These are phyloP conservation scores for Penicillium sp. DNA, from an alignment of 2,329 filamentous ascomycete species.

Conservation along the genomic window DNA sequence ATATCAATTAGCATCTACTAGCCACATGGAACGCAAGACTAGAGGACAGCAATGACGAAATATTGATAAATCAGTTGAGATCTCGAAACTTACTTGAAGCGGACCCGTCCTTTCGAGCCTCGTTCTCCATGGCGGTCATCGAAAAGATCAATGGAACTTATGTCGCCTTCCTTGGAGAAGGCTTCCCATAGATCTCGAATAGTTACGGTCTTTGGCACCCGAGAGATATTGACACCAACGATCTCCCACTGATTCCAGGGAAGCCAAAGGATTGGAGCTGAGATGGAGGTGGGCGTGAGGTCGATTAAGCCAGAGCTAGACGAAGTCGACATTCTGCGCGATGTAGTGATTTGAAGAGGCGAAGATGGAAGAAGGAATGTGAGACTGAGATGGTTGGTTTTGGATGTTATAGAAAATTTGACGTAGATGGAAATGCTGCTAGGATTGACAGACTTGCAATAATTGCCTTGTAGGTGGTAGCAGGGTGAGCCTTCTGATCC, in stretches of 20 bases:
- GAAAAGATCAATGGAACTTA: conserved; percentile 62
- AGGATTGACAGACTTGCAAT: background rate
- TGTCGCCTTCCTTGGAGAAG: conserved; percentile 57
- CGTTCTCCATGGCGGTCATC: conserved; percentile 48
- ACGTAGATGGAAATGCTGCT: background rate
- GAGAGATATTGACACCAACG: conserved; percentile 40
- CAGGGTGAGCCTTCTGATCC: background rate
- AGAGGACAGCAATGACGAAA: background rate
- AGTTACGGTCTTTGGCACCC: conserved; percentile 40
- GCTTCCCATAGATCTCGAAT: conserved; percentile 54
- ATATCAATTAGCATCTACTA: background rate
- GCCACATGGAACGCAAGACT: background rate
- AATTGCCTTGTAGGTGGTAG: background rate
- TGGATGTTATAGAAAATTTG: background rate
- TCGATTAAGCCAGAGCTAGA: background rate
- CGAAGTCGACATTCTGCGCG: background rate
- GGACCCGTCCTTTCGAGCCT: conserved; percentile 52
- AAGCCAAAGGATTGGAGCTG: background rate
- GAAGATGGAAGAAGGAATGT: background rate
- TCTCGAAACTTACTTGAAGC: conserved; percentile 52
- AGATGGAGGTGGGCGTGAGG: background rate
- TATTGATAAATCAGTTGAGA: background rate
- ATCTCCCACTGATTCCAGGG: conserved; percentile 48
- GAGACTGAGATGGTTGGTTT: background rate
- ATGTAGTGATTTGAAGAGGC: background rate